Percentiles rank a stretch among this genome's conserved stretches.
These are phyloP conservation scores for Xylariaceae sp. DNA, from an alignment of 2,329 filamentous ascomycete genomes.

Conservation along the genomic window DNA sequence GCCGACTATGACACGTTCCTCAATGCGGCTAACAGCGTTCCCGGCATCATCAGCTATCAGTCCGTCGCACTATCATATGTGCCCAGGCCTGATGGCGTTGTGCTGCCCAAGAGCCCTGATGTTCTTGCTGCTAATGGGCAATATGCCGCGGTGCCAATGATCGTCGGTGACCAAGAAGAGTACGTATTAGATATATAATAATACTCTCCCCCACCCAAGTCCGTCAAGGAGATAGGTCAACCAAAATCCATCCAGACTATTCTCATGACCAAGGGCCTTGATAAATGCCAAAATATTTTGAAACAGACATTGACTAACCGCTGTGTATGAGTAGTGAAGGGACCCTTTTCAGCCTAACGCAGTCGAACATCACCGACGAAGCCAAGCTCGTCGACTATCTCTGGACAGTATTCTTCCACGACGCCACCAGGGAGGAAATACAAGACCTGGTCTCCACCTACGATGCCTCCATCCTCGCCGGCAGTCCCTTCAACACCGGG, in stretches of 20 bases:
- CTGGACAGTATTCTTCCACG: slow-evolving; percentile 59
- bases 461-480: slow-evolving; percentile 55
- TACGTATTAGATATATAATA: not conserved
- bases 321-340: slow-evolving; percentile 53
- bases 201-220: not conserved
- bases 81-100: slow-evolving; percentile 70
- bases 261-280: not conserved
- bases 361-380: slow-evolving; percentile 67
- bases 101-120: slow-evolving; percentile 66
- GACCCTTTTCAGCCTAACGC: slow-evolving; percentile 72
- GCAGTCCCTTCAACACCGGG: slow-evolving; percentile 73
- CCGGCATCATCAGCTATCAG: slow-evolving; percentile 66
- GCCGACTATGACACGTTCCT: slow-evolving; percentile 64
- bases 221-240: not conserved
- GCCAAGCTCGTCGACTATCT: slow-evolving; percentile 65
- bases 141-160: slow-evolving; percentile 63
- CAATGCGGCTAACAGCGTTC: slow-evolving; percentile 69
- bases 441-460: slow-evolving; percentile 64
- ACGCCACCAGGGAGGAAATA: slow-evolving; percentile 55
- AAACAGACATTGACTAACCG: not conserved
- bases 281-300: not conserved
- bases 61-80: slow-evolving; percentile 74
- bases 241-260: not conserved
- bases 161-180: slow-evolving; percentile 77
- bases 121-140: slow-evolving; percentile 53